Evolutionary conservation across 139 green algal genomes (phyloP), one percentile per base, ranked within the genome.

Genomic region (Zygnema circumcarinatum): DNA sequence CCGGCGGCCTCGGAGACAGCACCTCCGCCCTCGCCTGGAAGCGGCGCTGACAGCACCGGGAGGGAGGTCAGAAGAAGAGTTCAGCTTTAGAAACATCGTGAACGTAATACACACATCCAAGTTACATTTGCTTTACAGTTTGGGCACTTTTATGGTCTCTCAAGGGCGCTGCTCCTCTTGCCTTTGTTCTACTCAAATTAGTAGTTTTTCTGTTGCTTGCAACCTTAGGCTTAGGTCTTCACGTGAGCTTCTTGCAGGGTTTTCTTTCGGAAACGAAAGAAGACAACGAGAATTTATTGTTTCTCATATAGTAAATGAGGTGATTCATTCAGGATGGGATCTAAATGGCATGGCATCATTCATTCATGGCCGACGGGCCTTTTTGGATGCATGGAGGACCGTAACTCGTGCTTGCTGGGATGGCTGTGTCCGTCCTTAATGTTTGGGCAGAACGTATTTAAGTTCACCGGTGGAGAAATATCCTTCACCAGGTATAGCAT

Each of bases 361-460:
- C 47, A 62, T 62, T 16, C 47, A 7, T 62, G 47, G 47, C 7
- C 7, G 16, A 62, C 47, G 7, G 7, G 7, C 47, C 47, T 62
- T 16, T 62, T 62, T 62, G 47, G 47, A 16, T 62, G 47, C 16
- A 25, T 7, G 47, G 47, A 62, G 47, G 47, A 62, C 47, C 47
- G 16, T 62, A 7, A 16, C 47, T 39, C 69, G 35, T 38, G 11
- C 16, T 16, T 78, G 3, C 7, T 78, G 7, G 69, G 69, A 3
- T 78, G 69, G 69, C 7, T 39, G 3, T 41, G 35, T 52, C 69
- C 69, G 7, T 78, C 35, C 16, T 52, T 78, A 16, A 20, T 78
- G 3, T 78, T 78, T 78, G 69, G 69, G 16, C 69, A 78, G 16
- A 78, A 78, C 16, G 16, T 78, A 25, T 41, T 52, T 52, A 7